Base-by-base conservation (phyloP, 2,329 filamentous ascomycete genomes). In the Fusarium fujikuroi region DNA sequence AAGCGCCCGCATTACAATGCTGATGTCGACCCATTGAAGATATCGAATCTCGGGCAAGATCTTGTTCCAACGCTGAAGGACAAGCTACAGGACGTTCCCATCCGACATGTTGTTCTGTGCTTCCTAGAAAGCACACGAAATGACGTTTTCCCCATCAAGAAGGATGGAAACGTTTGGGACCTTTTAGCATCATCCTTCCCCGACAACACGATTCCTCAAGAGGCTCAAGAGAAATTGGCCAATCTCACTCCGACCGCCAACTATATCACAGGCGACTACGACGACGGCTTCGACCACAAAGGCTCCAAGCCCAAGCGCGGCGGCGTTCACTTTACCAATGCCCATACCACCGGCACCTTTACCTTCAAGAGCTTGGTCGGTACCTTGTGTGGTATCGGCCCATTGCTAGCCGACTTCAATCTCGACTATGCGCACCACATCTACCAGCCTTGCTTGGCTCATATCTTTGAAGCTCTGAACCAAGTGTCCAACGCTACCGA, bases 381-480 rank as follows among this genome's bases (percentile, higher is more conserved):
- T 11, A 84, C 82, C 7, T 69, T 85, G 6, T 86, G 84, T 46
- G 84, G 84, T n/a, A 71, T 85, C 39, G 79, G 77, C 0, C 84
- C 84, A 2, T 69, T 86, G 39, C 75, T 84, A 8, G 81, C 79
- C 6, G 83, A 85, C 61, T 83, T 84, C 63, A 85, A 85, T 43
- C 75, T 79, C 39, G 84, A 86, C 62, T 83, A 80, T 44, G 63
- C 77, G 7, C 78, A 84, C 28, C 81, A 84, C 56, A 73, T 85
- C n/a, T 85, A 85, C 66, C 83, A 85, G 58, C 84, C 84, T 1
- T 86, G 84, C 52, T 66, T 86, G 65, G 80, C 85, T 1, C 84
- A 83, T 9, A 75, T 82, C 16, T 77, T 83, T 18, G 75, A 83
- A n/a, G 78, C 78, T 30, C 58, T 84, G 60, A 83, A 82, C 57